Base-by-base conservation (phyloP, 2,329 filamentous ascomycete species). In the Colletotrichum magnum region DNA sequence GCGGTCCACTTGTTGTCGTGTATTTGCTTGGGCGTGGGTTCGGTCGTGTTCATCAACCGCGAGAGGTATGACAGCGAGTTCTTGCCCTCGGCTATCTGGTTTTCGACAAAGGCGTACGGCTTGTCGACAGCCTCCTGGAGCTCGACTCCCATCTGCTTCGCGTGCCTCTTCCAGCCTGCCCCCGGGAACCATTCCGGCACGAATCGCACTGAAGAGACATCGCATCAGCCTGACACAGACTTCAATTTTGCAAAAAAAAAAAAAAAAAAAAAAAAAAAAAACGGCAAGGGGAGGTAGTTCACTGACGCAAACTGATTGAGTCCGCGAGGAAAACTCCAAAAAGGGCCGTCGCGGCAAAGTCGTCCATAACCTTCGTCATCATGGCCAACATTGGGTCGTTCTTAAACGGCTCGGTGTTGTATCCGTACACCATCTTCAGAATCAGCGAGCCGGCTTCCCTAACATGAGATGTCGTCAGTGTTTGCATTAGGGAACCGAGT, bases 31-130 rank as follows among this genome's bases (percentile, higher is more conserved):
- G 52, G 43, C 2, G 36, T 56, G 1, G 36, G 24, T 16, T 60
- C 53, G 26, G 0, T 51, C 6, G 15, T 47, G 41, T 24, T 51
- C 12, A 68, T 53, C 2, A 32, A n/a, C 1, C 32, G 47, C 4
- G 68, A 56, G n/a, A 71, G 68, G 12, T 53, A 61, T 0, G 68
- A 71, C 2, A 15, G 5, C 4, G 53, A 24, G 24, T 39, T 24
- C 24, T 53, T 53, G 3, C 58, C 58, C 6, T 50, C n/a, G 16
- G 48, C 58, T 24, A 61, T 18, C 50, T 71, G 68, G 21, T 61
- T 18, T 26, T 71, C 86, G 7, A 73, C 72, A 4, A 73, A 73
- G 2, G 41, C 32, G 21, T 72, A 73, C 0, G 69, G 66, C 28
- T 12, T 64, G 5, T 73, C 66, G 1, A 51, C 41, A 1, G 65